phyloP scores from a whole-genome alignment of 177 flowering plant genomes.

The Vitis hybrid region DNA sequence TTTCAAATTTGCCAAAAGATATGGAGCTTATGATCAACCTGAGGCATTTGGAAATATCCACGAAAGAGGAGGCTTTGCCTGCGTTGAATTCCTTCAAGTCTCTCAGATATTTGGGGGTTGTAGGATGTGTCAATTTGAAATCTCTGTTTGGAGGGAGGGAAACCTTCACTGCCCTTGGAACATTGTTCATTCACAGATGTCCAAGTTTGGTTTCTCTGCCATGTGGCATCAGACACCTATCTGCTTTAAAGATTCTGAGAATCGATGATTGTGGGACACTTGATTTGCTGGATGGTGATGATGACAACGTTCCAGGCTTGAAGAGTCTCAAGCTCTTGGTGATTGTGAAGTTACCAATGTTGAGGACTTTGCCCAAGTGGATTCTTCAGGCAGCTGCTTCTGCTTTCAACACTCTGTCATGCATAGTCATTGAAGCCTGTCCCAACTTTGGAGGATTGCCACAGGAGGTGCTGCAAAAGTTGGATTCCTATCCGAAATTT shows the following conservation, averaged over 20 bases:
- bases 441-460: slow-evolving; percentile 3
- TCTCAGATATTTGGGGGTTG: neutral
- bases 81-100: slow-evolving; percentile 2
- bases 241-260: slow-evolving; percentile 3
- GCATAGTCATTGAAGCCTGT: neutral
- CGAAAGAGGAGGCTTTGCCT: neutral
- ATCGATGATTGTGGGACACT: neutral
- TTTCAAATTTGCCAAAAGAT: slow-evolving; percentile 8
- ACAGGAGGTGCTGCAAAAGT: neutral
- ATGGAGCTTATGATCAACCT: slow-evolving; percentile 1
- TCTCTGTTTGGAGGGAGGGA: neutral
- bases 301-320: neutral
- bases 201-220: neutral
- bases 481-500: neutral
- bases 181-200: neutral
- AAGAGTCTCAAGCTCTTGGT: neutral
- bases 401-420: neutral
- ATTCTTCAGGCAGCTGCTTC: neutral
- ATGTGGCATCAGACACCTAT: neutral
- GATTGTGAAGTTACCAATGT: neutral
- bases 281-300: neutral
- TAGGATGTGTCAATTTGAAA: neutral
- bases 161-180: neutral
- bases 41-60: neutral
- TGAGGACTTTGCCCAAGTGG: slow-evolving; percentile 8